Conservation (phyloP, 2,329 filamentous ascomycete species). For the Xylaria sp. region DNA sequence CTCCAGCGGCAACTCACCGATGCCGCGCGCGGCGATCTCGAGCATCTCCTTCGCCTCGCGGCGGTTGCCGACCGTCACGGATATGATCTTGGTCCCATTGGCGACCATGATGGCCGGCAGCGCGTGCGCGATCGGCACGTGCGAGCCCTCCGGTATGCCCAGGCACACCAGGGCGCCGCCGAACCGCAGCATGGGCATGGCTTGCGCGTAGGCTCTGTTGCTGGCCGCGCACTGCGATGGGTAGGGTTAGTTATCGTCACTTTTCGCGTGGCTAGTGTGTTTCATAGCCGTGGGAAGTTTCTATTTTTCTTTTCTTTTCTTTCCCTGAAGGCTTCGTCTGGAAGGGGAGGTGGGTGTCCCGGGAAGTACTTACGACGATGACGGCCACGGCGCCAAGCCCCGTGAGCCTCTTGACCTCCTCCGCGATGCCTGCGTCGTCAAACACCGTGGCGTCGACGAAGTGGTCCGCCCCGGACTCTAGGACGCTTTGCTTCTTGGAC, state of each 20-base stretch:
- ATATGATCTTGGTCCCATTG: conserved; percentile 26
- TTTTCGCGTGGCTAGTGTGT: background rate
- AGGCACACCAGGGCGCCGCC: conserved; percentile 38
- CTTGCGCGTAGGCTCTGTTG: conserved; percentile 36
- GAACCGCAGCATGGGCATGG: conserved; percentile 34
- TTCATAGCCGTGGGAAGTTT: no score
- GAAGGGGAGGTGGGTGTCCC: no score
- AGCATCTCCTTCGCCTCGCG: conserved; percentile 36
- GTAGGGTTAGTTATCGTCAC: background rate
- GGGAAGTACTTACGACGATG: conserved; percentile 11
- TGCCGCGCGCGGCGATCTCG: conserved; percentile 35
- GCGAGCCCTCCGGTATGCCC: conserved; percentile 37
- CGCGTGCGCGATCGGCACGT: conserved; percentile 29
- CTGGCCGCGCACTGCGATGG: conserved; percentile 23
- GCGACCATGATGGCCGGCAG: conserved; percentile 22
- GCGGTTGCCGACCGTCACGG: conserved; percentile 34
- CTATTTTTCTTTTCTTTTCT: no score
- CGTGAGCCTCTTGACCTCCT: conserved; percentile 38
- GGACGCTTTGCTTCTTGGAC: conserved; percentile 26
- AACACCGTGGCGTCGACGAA: conserved; percentile 37
- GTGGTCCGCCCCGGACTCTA: conserved; percentile 37
- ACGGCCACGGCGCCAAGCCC: conserved; percentile 36
- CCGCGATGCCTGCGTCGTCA: conserved; percentile 26
- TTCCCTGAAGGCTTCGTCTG: no score
- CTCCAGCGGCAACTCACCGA: no score